Evolutionary conservation across 176 grass and related monocot genomes (phyloP).

Genomic region (Avena sativa): DNA sequence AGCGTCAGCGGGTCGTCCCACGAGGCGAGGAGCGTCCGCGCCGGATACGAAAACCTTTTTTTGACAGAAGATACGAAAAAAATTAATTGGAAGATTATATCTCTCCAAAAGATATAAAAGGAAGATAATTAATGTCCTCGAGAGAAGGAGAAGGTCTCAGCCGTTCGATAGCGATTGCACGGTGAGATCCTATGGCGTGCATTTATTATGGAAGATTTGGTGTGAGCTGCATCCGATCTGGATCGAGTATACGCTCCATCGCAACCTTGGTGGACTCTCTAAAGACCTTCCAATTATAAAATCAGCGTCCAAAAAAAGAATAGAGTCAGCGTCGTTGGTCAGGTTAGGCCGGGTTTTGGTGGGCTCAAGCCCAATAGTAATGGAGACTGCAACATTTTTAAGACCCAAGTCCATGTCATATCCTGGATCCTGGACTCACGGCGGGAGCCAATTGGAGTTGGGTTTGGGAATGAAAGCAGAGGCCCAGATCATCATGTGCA

Average conservation of each 20-base stretch:
- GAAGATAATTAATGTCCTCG: not conserved
- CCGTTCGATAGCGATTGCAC: not conserved
- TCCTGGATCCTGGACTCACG: too few relatives aligned
- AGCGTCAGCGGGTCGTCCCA: not conserved
- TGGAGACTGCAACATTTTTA: not conserved
- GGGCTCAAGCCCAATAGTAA: too few relatives aligned
- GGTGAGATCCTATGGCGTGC: not conserved
- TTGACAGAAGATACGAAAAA: not conserved
- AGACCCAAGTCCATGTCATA: too few relatives aligned
- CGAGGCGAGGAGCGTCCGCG: slow-evolving; percentile 25
- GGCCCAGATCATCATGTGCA: too few relatives aligned
- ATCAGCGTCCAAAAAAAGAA: too few relatives aligned
- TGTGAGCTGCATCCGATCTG: slow-evolving; percentile 44
- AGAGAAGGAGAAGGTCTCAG: not conserved
- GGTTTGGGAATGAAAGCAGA: not conserved
- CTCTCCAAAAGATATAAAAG: not conserved
- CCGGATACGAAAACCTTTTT: slow-evolving; percentile 10
- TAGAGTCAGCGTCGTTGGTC: not conserved
- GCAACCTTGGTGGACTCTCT: not conserved
- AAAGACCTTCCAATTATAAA: not conserved
- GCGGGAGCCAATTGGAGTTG: too few relatives aligned
- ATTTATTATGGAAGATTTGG: slow-evolving; percentile 21
- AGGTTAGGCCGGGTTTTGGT: not conserved
- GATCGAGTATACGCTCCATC: slow-evolving; percentile 12
- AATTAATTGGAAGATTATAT: slow-evolving; percentile 20